Percentiles rank a stretch among this genome's conserved stretches.
These are phyloP conservation scores for Gymnopilus junonius DNA, from an alignment of 768 basidiomycete genomes.

Conservation along the genomic window DNA sequence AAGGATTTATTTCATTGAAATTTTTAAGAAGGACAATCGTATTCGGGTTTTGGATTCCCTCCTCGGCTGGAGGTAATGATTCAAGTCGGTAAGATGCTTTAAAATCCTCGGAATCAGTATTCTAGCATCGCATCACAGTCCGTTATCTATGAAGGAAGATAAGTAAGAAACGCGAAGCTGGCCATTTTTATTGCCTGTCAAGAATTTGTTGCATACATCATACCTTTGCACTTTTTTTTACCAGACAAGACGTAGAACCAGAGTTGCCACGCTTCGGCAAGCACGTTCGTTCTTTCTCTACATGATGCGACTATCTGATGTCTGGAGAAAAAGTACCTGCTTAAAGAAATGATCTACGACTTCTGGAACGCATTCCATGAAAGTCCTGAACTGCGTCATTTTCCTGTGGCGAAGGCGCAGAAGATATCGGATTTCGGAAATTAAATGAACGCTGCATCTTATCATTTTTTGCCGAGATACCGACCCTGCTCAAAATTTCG, in stretches of 20 bases:
- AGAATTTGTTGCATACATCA: neutral
- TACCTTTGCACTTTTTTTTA: neutral
- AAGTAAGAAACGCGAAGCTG: neutral
- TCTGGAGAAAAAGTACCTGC: neutral
- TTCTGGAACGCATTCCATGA: neutral
- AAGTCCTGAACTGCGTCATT: neutral
- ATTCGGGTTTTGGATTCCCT: neutral
- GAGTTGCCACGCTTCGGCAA: neutral
- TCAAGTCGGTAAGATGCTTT: neutral
- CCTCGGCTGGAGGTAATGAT: neutral
- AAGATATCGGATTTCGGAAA: slow-evolving; percentile 1
- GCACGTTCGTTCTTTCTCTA: neutral
- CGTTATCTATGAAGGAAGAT: neutral
- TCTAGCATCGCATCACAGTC: neutral
- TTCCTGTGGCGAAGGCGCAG: neutral
- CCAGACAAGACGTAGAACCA: neutral
- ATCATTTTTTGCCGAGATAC: neutral
- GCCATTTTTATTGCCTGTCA: neutral
- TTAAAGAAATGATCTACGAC: slow-evolving; percentile 2
- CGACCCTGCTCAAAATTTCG: neutral
- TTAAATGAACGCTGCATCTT: neutral
- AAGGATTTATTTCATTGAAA: no score
- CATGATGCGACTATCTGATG: neutral
- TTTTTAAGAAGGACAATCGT: no score
- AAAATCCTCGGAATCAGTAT: neutral